phyloP scores from a whole-genome alignment of 1,284 basidiomycete genomes.

The Ustilago crameri region DNA sequence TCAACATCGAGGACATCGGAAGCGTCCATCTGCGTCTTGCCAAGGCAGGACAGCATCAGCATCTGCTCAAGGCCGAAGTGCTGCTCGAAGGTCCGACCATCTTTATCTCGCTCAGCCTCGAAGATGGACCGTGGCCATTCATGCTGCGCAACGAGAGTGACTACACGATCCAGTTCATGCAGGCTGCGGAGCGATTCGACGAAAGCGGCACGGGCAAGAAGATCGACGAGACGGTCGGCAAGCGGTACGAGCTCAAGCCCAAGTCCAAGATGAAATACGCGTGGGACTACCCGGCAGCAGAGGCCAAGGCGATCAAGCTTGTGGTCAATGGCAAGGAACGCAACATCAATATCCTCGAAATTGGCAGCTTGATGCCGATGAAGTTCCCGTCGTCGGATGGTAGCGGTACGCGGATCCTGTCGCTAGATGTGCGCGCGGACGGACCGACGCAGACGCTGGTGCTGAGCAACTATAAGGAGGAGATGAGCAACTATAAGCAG shows the following conservation, averaged over 20 bases:
- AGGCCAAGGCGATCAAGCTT: slow-evolving; percentile 83
- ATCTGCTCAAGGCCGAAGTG: slow-evolving; percentile 83
- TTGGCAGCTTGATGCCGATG: slow-evolving; percentile 91
- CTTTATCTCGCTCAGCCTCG: slow-evolving; percentile 80
- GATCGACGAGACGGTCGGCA: slow-evolving; percentile 54
- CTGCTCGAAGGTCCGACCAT: slow-evolving; percentile 88
- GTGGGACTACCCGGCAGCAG: slow-evolving; percentile 92
- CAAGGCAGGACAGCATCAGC: slow-evolving; percentile 66
- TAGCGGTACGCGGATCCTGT: slow-evolving; percentile 75
- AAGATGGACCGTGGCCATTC: slow-evolving; percentile 85
- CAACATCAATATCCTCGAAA: slow-evolving; percentile 92
- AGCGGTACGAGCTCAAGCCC: slow-evolving; percentile 73
- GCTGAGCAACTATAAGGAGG: slow-evolving; percentile 87
- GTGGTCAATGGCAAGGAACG: slow-evolving; percentile 76
- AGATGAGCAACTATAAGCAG: slow-evolving; percentile 88
- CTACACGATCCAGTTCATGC: slow-evolving; percentile 77
- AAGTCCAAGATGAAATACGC: slow-evolving; percentile 79
- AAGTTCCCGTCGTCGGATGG: slow-evolving; percentile 73
- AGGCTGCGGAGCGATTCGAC: slow-evolving; percentile 69
- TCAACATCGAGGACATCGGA: slow-evolving; percentile 93
- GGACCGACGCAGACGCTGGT: slow-evolving; percentile 85
- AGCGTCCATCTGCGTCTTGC: slow-evolving; percentile 80
- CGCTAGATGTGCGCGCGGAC: slow-evolving; percentile 92
- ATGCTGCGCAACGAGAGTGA: slow-evolving; percentile 89
- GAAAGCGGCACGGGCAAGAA: slow-evolving; percentile 28